Conservation (phyloP, 768 basidiomycete genomes). For the Lactarius tabidus region DNA sequence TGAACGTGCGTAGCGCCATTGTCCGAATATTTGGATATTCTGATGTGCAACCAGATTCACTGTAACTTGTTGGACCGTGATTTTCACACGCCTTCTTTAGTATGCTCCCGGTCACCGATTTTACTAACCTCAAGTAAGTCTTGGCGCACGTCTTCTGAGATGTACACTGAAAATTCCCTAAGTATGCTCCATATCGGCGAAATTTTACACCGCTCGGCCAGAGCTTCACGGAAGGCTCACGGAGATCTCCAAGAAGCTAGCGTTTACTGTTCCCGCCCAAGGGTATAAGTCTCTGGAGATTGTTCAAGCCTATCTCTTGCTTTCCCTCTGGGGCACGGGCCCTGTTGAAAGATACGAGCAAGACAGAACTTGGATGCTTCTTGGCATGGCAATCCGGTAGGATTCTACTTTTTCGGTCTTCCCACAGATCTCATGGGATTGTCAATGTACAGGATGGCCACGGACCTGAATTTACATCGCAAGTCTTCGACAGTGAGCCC, state of each 20-base stretch:
- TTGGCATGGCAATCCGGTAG: constrained; percentile 83
- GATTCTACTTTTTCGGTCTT: constrained; percentile 27
- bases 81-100: constrained; percentile 91
- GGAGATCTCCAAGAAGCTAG: constrained; percentile 81
- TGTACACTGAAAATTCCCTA: constrained; percentile 7
- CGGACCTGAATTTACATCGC: constrained; percentile 91
- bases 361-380: constrained; percentile 86
- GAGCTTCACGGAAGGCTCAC: constrained; percentile 78
- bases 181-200: constrained; percentile 96
- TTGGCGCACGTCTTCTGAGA: constrained; percentile 2
- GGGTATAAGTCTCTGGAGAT: constrained; percentile 95
- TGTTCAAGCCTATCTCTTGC: constrained; percentile 89
- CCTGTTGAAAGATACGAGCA: constrained; percentile 96
- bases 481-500: constrained; percentile 60
- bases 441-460: constrained; percentile 68
- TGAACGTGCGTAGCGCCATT: constrained; percentile 50
- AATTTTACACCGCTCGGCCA: constrained; percentile 78
- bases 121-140: constrained; percentile 84
- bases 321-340: constrained; percentile 87
- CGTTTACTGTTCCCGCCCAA: constrained; percentile 79
- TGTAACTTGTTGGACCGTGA: constrained; percentile 77
- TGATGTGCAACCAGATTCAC: constrained; percentile 51
- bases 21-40: not conserved
- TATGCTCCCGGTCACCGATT: constrained; percentile 93
- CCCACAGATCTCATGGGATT: constrained; percentile 7